phyloP scores from a whole-genome alignment of 257 asterid species.

The Avicennia marina region DNA sequence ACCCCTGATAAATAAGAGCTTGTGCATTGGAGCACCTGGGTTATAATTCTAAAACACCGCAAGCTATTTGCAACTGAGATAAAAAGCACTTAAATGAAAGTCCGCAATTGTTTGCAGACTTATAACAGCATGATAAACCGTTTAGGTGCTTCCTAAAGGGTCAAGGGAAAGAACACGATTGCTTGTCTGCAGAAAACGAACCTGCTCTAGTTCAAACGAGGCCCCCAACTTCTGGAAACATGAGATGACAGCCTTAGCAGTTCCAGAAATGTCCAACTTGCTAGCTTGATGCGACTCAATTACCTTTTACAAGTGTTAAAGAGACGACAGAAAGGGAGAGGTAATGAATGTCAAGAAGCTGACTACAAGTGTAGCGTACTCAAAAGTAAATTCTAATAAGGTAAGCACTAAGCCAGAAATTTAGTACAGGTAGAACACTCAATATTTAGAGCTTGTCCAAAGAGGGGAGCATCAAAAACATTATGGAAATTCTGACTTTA shows the following conservation, averaged over 20 bases:
- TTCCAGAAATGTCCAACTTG: conserved; percentile 88
- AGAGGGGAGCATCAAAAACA: conserved; percentile 9
- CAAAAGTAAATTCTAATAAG: conserved; percentile 6
- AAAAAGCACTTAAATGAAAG: neutral
- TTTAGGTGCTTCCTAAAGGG: neutral
- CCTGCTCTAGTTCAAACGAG: conserved; percentile 69
- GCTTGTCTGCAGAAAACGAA: conserved; percentile 16
- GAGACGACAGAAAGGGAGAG: conserved; percentile 1
- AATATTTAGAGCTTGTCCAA: neutral
- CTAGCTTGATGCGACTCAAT: conserved; percentile 97
- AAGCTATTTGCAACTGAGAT: neutral
- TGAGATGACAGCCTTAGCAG: conserved; percentile 92
- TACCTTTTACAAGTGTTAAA: conserved; percentile 49
- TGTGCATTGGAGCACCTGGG: too few species aligned
- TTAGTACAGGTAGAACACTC: neutral
- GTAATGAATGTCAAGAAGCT: conserved; percentile 3
- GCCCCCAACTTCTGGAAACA: conserved; percentile 91
- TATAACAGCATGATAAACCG: neutral
- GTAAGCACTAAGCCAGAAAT: too few species aligned
- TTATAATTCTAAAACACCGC: neutral
- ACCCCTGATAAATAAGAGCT: too few species aligned
- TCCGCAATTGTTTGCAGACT: conserved; percentile 8
- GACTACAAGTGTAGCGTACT: conserved; percentile 12
- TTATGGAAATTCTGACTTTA: neutral
- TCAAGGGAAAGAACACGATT: neutral